phyloP scores from a whole-genome alignment of 1,139 yeast species.

The Pichia sp. region DNA sequence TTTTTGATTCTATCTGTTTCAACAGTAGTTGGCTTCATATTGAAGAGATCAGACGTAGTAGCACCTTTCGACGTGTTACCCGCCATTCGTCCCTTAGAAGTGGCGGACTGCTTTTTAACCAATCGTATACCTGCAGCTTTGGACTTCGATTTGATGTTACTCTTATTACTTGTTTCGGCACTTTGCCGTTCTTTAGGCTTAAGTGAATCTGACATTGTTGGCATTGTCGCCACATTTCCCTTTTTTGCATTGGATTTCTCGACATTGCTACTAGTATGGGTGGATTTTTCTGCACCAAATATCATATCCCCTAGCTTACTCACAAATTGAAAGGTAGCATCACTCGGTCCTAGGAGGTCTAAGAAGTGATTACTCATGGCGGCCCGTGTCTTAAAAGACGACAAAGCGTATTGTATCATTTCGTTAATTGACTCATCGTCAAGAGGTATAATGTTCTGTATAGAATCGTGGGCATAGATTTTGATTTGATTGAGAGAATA shows the following conservation, averaged over 20 bases:
- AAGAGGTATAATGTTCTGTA: slow-evolving; percentile 41
- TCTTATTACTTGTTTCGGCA: too few relatives aligned
- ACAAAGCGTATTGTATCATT: slow-evolving; percentile 42
- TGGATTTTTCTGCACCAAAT: slow-evolving; percentile 14
- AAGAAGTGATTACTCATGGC: slow-evolving; percentile 43
- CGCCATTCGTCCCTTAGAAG: slow-evolving; percentile 8
- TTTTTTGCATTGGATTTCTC: neutral
- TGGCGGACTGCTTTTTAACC: slow-evolving; percentile 3
- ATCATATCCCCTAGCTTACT: slow-evolving; percentile 28
- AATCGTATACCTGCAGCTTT: slow-evolving; percentile 6
- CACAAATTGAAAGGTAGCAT: slow-evolving; percentile 36
- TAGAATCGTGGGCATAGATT: slow-evolving; percentile 30
- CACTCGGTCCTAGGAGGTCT: slow-evolving; percentile 48
- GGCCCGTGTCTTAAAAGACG: slow-evolving; percentile 33
- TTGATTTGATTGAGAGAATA: slow-evolving; percentile 23
- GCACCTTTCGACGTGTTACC: slow-evolving; percentile 14
- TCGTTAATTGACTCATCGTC: slow-evolving; percentile 35
- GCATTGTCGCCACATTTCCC: neutral
- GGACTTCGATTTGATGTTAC: neutral
- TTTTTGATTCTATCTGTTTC: slow-evolving; percentile 13
- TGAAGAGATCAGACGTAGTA: slow-evolving; percentile 24
- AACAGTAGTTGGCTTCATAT: slow-evolving; percentile 18
- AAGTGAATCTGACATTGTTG: neutral
- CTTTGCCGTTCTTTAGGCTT: too few relatives aligned
- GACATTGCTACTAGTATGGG: neutral